Conservation (phyloP, 768 basidiomycete genomes). For the Tulasnella sp. region DNA sequence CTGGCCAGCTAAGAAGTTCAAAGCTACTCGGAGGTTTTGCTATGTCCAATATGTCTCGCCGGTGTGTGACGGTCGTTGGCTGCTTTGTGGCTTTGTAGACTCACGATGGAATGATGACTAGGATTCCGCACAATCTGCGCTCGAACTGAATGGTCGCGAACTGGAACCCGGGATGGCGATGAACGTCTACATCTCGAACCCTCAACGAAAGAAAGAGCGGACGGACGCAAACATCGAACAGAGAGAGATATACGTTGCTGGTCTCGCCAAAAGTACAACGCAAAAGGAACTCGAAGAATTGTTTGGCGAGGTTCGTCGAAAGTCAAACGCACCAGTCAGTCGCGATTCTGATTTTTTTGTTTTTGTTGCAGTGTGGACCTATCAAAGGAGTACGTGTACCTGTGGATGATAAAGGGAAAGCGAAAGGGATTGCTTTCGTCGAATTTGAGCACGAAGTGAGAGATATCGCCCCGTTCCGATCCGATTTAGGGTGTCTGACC, state of each 20-base stretch:
- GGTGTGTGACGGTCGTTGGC: conserved; percentile 35
- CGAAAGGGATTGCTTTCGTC: conserved; percentile 84
- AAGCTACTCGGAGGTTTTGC: conserved; percentile 79
- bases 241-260: conserved; percentile 78
- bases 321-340: background rate
- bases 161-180: conserved; percentile 56
- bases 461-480: background rate
- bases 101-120: conserved; percentile 16
- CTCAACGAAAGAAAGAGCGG: conserved; percentile 78
- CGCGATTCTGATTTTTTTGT: background rate
- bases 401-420: conserved; percentile 53
- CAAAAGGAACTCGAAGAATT: conserved; percentile 67
- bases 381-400: conserved; percentile 75
- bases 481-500: background rate
- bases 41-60: conserved; percentile 86
- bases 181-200: conserved; percentile 81
- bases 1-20: conserved; percentile 98
- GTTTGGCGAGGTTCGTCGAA: conserved; percentile 54
- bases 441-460: conserved; percentile 78
- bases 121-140: conserved; percentile 52
- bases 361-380: conserved; percentile 51
- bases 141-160: conserved; percentile 70
- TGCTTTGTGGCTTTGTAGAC: background rate
- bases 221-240: conserved; percentile 79
- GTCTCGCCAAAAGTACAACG: conserved; percentile 65